phyloP scores from a whole-genome alignment of 2,329 filamentous ascomycete genomes.

The Calonectria crousiana region DNA sequence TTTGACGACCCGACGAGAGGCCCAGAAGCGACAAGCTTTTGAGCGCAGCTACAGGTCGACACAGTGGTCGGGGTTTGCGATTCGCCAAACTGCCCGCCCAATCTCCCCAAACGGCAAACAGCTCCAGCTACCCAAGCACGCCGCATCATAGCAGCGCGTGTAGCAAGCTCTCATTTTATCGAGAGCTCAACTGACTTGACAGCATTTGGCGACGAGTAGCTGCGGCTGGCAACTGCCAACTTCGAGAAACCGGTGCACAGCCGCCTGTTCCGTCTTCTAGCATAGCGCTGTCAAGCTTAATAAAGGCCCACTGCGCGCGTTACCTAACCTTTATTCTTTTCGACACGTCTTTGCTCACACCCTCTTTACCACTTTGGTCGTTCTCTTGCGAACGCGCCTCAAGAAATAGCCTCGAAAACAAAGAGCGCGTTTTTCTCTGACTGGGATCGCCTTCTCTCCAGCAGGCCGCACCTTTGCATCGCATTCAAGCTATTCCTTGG shows the following conservation, averaged over 20 bases:
- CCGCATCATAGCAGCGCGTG: constrained; percentile 5
- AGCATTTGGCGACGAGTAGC: constrained; percentile 1
- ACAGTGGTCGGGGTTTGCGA: constrained; percentile 15
- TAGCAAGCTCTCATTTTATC: constrained; percentile 16
- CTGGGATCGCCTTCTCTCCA: background rate
- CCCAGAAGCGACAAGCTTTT: constrained; percentile 27
- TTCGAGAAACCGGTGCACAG: constrained; percentile 5
- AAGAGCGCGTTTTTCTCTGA: constrained; percentile 19
- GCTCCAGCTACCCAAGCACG: constrained; percentile 3
- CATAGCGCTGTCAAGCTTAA: constrained; percentile 17
- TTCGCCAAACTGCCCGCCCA: constrained; percentile 25
- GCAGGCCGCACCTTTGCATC: background rate
- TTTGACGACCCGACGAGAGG: constrained; percentile 22
- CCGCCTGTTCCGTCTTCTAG: background rate
- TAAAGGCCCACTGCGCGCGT: constrained; percentile 24
- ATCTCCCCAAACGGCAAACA: constrained; percentile 29
- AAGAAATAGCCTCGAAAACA: constrained; percentile 13
- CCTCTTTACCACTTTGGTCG: constrained; percentile 3
- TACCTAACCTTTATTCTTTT: constrained; percentile 24
- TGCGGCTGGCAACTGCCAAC: constrained; percentile 14
- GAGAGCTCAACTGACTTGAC: constrained; percentile 17
- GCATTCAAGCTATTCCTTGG: background rate
- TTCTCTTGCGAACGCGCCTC: constrained; percentile 20
- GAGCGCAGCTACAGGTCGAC: constrained; percentile 19
- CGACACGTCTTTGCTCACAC: constrained; percentile 18